phyloP scores from a whole-genome alignment of 768 basidiomycete species.

The Dioszegia hungarica region DNA sequence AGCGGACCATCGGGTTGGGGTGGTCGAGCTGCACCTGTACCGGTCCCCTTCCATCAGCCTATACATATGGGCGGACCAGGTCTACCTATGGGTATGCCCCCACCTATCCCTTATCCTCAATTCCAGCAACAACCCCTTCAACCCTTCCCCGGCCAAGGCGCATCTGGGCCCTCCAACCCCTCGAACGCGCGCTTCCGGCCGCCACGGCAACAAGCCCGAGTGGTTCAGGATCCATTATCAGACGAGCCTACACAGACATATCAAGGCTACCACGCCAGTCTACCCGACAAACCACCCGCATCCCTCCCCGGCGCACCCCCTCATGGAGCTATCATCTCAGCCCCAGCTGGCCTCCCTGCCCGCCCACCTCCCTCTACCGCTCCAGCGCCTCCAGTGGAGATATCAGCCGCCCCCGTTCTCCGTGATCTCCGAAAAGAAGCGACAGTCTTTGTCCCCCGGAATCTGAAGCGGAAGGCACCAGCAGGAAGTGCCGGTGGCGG shows the following conservation, averaged over 20 bases:
- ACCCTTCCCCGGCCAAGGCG: too few relatives aligned
- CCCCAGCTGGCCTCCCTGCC: constrained; percentile 13
- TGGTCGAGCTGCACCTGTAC: constrained; percentile 1
- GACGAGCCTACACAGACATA: constrained; percentile 72
- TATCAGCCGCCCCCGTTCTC: constrained; percentile 78
- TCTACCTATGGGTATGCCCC: not conserved
- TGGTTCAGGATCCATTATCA: constrained; percentile 66
- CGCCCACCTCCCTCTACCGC: constrained; percentile 15
- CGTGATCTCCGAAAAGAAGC: constrained; percentile 94
- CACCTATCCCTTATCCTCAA: constrained; percentile 1
- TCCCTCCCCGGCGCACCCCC: too few relatives aligned
- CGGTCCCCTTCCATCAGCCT: constrained; percentile 3
- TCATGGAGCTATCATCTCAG: constrained; percentile 49
- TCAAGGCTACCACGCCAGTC: constrained; percentile 57
- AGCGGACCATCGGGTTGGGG: constrained; percentile 3
- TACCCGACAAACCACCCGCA: too few relatives aligned
- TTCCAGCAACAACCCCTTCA: constrained; percentile 7
- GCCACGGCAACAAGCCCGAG: constrained; percentile 34
- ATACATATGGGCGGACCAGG: not conserved
- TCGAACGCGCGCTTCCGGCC: constrained; percentile 7
- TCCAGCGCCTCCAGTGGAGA: constrained; percentile 55
- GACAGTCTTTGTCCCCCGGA: constrained; percentile 80
- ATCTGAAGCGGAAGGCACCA: constrained; percentile 69
- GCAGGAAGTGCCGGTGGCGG: not conserved
- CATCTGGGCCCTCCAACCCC: too few relatives aligned